phyloP scores from a whole-genome alignment of 768 basidiomycete genomes.

The Naganishia friedmannii region DNA sequence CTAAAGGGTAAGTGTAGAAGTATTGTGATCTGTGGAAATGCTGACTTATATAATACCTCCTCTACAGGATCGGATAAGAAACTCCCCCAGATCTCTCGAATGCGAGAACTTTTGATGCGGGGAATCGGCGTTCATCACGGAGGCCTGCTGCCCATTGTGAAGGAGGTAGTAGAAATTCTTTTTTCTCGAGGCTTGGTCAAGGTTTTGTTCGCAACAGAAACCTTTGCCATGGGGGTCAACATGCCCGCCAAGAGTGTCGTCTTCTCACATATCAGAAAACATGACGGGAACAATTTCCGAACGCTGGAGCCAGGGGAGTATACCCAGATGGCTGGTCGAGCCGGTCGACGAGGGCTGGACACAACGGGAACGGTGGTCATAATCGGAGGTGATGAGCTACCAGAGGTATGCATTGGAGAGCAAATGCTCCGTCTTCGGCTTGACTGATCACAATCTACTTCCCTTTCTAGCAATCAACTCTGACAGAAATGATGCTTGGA shows the following conservation, averaged over 20 bases:
- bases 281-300: slow-evolving; percentile 83
- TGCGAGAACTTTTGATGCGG: slow-evolving; percentile 86
- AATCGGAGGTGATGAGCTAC: slow-evolving; percentile 70
- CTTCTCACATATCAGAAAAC: slow-evolving; percentile 89
- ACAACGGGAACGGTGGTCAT: slow-evolving; percentile 94
- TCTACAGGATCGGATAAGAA: slow-evolving; percentile 48
- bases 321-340: slow-evolving; percentile 98
- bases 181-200: slow-evolving; percentile 99
- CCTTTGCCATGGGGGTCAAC: slow-evolving; percentile 97
- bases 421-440: slow-evolving; percentile 54
- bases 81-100: slow-evolving; percentile 87
- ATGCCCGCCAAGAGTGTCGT: slow-evolving; percentile 98
- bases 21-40: background rate
- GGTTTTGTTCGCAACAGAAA: slow-evolving; percentile 96
- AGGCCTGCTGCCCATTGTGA: slow-evolving; percentile 91
- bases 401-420: slow-evolving; percentile 59
- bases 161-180: slow-evolving; percentile 97
- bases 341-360: slow-evolving; percentile 92
- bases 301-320: slow-evolving; percentile 62
- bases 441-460: slow-evolving; percentile 34
- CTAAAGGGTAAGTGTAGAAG: slow-evolving; percentile 67
- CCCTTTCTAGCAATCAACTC: slow-evolving; percentile 61
- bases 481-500: slow-evolving; percentile 91
- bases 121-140: slow-evolving; percentile 99
- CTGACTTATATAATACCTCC: background rate